Conservation (phyloP, 169 alveolate species). For the Plasmodium reichenowi region DNA sequence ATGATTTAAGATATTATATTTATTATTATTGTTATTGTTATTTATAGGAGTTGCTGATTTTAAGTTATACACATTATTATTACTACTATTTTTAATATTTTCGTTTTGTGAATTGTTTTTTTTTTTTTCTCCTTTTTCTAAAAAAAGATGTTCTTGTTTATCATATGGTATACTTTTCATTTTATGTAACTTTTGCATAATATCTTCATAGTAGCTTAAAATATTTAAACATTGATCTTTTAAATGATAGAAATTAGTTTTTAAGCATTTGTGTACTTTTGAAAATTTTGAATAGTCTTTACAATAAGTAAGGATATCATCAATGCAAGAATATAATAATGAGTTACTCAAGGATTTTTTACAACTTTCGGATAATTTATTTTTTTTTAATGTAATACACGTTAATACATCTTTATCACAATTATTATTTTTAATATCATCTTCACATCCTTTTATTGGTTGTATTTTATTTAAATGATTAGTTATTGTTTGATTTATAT, state of each 20-base stretch:
- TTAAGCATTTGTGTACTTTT: conserved; percentile 50
- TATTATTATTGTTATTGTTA: neutral
- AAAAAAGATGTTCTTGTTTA: conserved; percentile 29
- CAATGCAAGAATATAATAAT: conserved; percentile 56
- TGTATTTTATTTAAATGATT: conserved; percentile 34
- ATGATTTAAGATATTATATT: conserved; percentile 20
- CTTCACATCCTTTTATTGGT: conserved; percentile 73
- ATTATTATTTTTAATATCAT: conserved; percentile 68
- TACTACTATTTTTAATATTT: neutral
- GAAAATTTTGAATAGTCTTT: conserved; percentile 59
- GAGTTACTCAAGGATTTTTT: conserved; percentile 45
- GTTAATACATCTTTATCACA: conserved; percentile 59
- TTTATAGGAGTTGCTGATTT: neutral
- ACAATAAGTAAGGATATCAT: conserved; percentile 22
- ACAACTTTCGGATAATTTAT: conserved; percentile 51
- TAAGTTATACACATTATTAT: conserved; percentile 6
- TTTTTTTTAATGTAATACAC: conserved; percentile 66
- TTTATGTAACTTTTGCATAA: conserved; percentile 64
- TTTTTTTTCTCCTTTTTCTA: conserved; percentile 33
- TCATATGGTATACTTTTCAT: conserved; percentile 56
- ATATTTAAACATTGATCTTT: conserved; percentile 38
- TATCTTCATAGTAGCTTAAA: conserved; percentile 62
- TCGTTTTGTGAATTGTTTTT: neutral
- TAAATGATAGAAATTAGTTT: conserved; percentile 40
- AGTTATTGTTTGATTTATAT: conserved; percentile 35